Base-by-base conservation (phyloP, 495 filamentous ascomycete species). In the Ramalina intermedia region DNA sequence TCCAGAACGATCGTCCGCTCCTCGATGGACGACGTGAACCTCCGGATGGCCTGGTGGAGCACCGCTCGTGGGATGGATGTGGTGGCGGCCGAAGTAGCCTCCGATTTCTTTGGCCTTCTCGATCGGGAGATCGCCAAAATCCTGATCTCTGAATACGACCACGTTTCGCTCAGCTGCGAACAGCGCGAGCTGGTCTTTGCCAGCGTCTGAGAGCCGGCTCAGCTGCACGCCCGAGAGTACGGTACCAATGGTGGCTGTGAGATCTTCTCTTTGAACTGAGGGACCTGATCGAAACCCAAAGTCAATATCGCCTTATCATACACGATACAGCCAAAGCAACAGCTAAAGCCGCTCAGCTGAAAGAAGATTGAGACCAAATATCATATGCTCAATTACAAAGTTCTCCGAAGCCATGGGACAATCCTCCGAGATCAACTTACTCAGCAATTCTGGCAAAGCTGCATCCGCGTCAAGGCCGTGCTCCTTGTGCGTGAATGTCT, bases 31-130 rank as follows among this genome's bases (percentile, higher is more conserved):
- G 4, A 90, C 67, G 60, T 90, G 85, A 46, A 91, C 65, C 52
- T 89, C 81, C 8, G 85, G 84, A 58, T 74, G 75, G 12, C 78
- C 81, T 50, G 75, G 68, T 0, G 85, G 85, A 2, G 80, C 71
- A 21, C 85, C 84, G 12, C 74, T 81, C 4, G 84, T 82, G 2
- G 83, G 86, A 58, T 91, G 84, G 60, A 91, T 87, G 66, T 94
- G 84, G 53, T 82, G 80, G 27, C 81, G 78, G 24, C 86, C 85
- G 62, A 90, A 94, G 61, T 91, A 86, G 8, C 69, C 68, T 33
- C 79, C 82, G 53, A 78, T 85, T n/a, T 84, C 73, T 5, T 86
- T 66, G 5, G 80, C 81, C 13, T 82, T 66, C 33, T 72, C 61
- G 50, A 90, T 86, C 4, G 81, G 69, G n/a, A 89, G 63, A 53